A percentile compares a stretch with the other conserved stretches of the same genome.
These are phyloP conservation scores for Boletus reticulatus DNA, from an alignment of 768 basidiomycete species.

Conservation along the genomic window DNA sequence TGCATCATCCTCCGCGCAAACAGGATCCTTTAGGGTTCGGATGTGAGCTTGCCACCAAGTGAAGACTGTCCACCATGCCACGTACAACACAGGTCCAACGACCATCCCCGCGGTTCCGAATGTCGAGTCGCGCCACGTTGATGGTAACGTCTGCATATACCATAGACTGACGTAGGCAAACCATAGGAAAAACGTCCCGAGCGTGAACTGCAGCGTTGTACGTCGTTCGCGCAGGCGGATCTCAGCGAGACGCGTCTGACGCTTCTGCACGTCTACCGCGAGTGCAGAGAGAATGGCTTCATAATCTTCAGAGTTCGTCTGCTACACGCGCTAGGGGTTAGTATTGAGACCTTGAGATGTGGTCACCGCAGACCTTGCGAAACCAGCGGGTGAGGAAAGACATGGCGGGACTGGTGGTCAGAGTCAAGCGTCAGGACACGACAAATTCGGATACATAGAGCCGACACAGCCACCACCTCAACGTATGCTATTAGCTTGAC, in stretches of 20 bases:
- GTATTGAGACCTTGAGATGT: background rate
- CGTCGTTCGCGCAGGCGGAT: constrained; percentile 84
- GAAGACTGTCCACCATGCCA: constrained; percentile 15
- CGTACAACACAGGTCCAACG: constrained; percentile 77
- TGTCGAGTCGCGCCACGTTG: constrained; percentile 23
- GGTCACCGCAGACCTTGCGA: constrained; percentile 20
- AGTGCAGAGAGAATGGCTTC: constrained; percentile 69
- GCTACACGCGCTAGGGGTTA: background rate
- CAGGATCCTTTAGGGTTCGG: constrained; percentile 48
- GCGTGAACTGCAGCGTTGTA: constrained; percentile 69
- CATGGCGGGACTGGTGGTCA: constrained; percentile 22
- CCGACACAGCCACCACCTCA: constrained; percentile 21
- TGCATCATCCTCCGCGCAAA: constrained; percentile 81
- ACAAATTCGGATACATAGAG: constrained; percentile 17
- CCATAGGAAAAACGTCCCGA: constrained; percentile 78
- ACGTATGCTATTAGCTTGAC: background rate
- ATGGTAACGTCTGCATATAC: constrained; percentile 62
- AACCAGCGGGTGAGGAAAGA: constrained; percentile 31
- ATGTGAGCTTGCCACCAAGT: background rate
- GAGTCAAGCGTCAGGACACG: background rate
- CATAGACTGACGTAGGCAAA: constrained; percentile 68
- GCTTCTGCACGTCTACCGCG: constrained; percentile 66
- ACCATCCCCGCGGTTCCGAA: constrained; percentile 51
- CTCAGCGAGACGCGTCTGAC: constrained; percentile 72
- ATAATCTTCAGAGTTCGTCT: constrained; percentile 57